phyloP scores from a whole-genome alignment of 1,284 basidiomycete genomes.

The Ceratobasidium sp. region DNA sequence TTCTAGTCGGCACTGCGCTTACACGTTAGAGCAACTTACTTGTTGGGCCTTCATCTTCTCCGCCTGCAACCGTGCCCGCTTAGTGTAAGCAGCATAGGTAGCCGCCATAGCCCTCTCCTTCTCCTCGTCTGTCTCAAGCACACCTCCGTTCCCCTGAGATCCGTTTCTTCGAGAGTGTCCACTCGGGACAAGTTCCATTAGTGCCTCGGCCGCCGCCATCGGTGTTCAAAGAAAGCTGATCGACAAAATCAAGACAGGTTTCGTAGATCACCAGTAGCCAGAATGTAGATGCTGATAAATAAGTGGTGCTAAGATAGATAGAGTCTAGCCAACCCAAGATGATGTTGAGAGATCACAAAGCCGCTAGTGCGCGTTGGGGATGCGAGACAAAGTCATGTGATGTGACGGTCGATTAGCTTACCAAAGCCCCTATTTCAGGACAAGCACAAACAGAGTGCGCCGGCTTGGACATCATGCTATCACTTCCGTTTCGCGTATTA shows the following conservation, averaged over 20 bases:
- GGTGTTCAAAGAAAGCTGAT: not conserved
- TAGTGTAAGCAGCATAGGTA: slow-evolving; percentile 39
- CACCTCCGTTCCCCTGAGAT: not conserved
- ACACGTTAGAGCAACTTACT: slow-evolving; percentile 57
- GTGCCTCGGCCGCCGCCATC: slow-evolving; percentile 38
- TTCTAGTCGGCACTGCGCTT: slow-evolving; percentile 5
- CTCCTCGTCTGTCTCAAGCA: slow-evolving; percentile 20
- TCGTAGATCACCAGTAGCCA: not conserved
- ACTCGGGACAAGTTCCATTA: slow-evolving; percentile 38
- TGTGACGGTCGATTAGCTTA: slow-evolving; percentile 10
- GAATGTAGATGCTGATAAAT: not conserved
- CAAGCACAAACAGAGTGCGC: no score
- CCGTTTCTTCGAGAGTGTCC: not conserved
- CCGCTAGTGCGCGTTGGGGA: slow-evolving; percentile 20
- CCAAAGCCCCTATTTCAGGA: slow-evolving; percentile 13
- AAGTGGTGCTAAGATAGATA: not conserved
- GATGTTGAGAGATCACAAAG: slow-evolving; percentile 12
- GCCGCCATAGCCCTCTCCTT: slow-evolving; percentile 39
- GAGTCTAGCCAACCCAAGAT: not conserved
- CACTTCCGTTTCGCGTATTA: no score
- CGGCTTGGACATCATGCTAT: no score
- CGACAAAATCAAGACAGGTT: not conserved
- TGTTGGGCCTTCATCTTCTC: slow-evolving; percentile 72
- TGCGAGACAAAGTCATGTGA: slow-evolving; percentile 41
- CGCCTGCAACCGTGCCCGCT: slow-evolving; percentile 38